Evolutionary conservation across 345 rosid species (phyloP), one percentile per base, ranked within the genome.

Genomic region (Triadica sebifera): DNA sequence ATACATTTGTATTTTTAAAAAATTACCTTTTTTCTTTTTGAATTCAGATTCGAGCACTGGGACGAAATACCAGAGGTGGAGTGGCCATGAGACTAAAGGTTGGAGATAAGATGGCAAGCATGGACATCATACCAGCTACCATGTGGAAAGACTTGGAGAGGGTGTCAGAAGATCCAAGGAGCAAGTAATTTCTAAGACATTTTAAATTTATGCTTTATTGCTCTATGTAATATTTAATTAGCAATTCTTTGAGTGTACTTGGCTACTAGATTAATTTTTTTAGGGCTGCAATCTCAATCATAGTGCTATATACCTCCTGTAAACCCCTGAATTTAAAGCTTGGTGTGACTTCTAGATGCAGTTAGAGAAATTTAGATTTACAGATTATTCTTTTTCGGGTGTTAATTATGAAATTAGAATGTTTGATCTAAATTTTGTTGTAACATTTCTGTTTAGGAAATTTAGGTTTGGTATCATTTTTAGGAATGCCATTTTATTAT

Each of bases 51-150:
- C 91, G 98, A 79, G 84, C 98, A 29, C 87, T 85, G 58, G 78
- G 94, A 81, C 88, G 98, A 82, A 91, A 89, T 72, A 93, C 97
- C 8, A 87, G 96, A 82, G 98, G 98, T 74, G 82, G 85, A 67
- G 80, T 90, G 78, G 93, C 98, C 71, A 94, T 94, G 98, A 89
- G 89, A 78, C 86, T 94, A 24, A 94, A 73, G 80, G 75, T 75
- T 25, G 96, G 82, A 51, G 95, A 91, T 80, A 94, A 86, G 87
- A 90, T 94, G 88, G 98, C 98, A 38, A 86, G 98, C 75, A 85
- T 94, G 86, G 98, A 94, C 85, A 87, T 94, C 37, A 89, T 91
- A 70, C 93, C 97, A 3, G 84, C 90, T 25, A 64, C 87, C 80
- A 67, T 87, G 78, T 73, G 79, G 74, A 85, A 88, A 82, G 85